A percentile compares a stretch with the other conserved stretches of the same genome.
Conservation (phyloP, 352 stramenopile genomes). For the Lagenidium sp. region DNA sequence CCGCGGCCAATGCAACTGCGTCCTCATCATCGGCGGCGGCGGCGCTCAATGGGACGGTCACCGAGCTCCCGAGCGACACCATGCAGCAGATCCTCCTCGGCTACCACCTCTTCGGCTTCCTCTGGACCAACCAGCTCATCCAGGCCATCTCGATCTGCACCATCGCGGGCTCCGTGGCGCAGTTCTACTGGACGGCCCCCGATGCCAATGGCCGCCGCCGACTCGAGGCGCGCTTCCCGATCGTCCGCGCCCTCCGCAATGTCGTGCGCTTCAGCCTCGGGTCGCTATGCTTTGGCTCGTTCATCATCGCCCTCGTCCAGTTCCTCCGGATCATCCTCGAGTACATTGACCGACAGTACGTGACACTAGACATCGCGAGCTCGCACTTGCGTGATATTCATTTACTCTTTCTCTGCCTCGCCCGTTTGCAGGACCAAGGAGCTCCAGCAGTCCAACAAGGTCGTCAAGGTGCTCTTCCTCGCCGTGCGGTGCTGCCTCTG, state of each 20-base stretch:
- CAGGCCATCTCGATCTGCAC: slow-evolving; percentile 92
- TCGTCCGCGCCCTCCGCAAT: slow-evolving; percentile 44
- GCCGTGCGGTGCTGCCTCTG: slow-evolving; percentile 89
- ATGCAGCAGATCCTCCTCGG: slow-evolving; percentile 46
- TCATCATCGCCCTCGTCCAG: slow-evolving; percentile 96
- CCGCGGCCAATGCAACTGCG: slow-evolving; percentile 3
- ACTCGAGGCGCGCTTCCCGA: slow-evolving; percentile 50
- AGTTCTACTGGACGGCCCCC: slow-evolving; percentile 89
- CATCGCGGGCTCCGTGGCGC: slow-evolving; percentile 85
- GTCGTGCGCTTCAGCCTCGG: slow-evolving; percentile 88
- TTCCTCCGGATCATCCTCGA: slow-evolving; percentile 90
- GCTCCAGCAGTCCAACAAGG: slow-evolving; percentile 56
- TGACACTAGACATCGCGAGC: no score
- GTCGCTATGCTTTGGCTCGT: slow-evolving; percentile 94
- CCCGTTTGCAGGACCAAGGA: slow-evolving; percentile 47
- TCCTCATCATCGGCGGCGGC: slow-evolving; percentile 5
- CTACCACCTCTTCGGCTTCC: slow-evolving; percentile 92
- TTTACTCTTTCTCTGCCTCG: not conserved
- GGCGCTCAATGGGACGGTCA: slow-evolving; percentile 17
- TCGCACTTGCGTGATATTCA: not conserved
- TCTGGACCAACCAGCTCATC: slow-evolving; percentile 96
- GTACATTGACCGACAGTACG: slow-evolving; percentile 91
- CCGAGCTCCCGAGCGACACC: slow-evolving; percentile 26
- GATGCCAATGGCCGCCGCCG: slow-evolving; percentile 21
- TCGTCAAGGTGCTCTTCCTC: slow-evolving; percentile 81